These are phyloP conservation scores for Coemansia sp. DNA, from an alignment of 192 early-diverging fungal genomes.

Conservation along the genomic window DNA sequence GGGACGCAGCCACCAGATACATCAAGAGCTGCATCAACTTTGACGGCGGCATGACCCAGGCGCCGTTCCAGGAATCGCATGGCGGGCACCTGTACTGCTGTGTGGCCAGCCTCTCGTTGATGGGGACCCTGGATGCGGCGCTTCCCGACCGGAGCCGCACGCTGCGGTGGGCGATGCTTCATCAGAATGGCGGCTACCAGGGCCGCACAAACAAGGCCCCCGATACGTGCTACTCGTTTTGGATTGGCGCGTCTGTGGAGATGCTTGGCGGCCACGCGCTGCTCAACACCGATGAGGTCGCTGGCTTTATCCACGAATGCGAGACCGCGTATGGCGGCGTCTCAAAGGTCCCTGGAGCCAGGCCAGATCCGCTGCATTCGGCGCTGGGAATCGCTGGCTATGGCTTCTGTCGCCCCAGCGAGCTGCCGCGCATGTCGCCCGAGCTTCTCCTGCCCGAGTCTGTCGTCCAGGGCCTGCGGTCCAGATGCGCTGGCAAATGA, in stretches of 20 bases:
- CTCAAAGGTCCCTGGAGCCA: constrained; percentile 34
- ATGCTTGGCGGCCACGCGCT: constrained; percentile 51
- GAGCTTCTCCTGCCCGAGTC: constrained; percentile 45
- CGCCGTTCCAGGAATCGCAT: constrained; percentile 81
- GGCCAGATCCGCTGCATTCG: constrained; percentile 51
- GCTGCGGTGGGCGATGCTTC: constrained; percentile 74
- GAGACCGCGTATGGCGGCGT: constrained; percentile 50
- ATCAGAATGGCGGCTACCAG: constrained; percentile 87
- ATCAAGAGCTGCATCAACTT: constrained; percentile 39
- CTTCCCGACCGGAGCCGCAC: constrained; percentile 58
- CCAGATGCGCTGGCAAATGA: background rate
- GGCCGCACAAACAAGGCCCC: constrained; percentile 84
- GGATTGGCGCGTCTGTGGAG: constrained; percentile 84
- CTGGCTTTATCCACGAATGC: constrained; percentile 26
- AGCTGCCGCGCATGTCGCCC: constrained; percentile 41
- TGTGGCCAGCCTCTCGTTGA: constrained; percentile 75
- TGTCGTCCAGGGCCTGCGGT: constrained; percentile 14
- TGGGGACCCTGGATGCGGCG: constrained; percentile 61
- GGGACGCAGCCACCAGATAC: constrained; percentile 42
- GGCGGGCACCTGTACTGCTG: constrained; percentile 91
- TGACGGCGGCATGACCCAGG: constrained; percentile 74
- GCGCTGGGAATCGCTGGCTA: constrained; percentile 49
- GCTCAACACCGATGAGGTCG: constrained; percentile 21
- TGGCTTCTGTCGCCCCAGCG: constrained; percentile 36
- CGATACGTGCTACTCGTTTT: constrained; percentile 98